Evolutionary conservation across 495 filamentous ascomycete species (phyloP).

Genomic region (Hypoxylon intermedium): DNA sequence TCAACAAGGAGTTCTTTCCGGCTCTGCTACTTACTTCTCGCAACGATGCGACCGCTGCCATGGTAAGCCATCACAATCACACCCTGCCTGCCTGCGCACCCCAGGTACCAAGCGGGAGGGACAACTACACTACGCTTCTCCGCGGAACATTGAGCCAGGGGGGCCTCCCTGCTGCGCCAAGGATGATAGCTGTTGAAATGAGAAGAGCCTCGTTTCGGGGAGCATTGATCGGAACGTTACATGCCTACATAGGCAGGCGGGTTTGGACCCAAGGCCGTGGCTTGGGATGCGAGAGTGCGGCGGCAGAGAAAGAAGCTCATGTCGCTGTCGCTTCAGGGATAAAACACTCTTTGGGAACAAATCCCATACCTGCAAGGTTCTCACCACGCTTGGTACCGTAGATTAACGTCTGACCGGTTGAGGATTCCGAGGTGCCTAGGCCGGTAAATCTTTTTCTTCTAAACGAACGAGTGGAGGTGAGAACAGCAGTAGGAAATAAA

Average conservation of each 20-base stretch:
- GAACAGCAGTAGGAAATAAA: no score
- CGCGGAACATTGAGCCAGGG: no score
- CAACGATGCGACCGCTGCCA: slow-evolving; percentile 12
- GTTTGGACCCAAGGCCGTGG: slow-evolving; percentile 16
- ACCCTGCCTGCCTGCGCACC: no score
- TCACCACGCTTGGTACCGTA: neutral
- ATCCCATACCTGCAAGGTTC: no score
- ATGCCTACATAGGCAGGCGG: neutral
- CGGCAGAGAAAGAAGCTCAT: slow-evolving; percentile 17
- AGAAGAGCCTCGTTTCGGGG: neutral
- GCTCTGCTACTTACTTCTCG: slow-evolving; percentile 1
- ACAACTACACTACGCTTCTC: slow-evolving; percentile 12
- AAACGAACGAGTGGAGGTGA: no score
- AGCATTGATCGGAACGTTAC: neutral
- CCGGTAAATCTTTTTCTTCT: no score
- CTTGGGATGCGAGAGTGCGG: slow-evolving; percentile 17
- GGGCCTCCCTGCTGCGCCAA: neutral
- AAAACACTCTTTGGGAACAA: neutral
- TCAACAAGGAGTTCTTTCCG: neutral
- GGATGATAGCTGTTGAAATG: neutral
- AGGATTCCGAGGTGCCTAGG: neutral
- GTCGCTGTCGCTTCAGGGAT: slow-evolving; percentile 25
- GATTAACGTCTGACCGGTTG: neutral
- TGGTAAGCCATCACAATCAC: no score
- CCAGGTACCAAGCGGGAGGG: slow-evolving; percentile 28